Evolutionary conservation across 192 early-diverging fungal species (phyloP), one percentile per base, ranked within the genome.

Genomic region (Podila horticola): DNA sequence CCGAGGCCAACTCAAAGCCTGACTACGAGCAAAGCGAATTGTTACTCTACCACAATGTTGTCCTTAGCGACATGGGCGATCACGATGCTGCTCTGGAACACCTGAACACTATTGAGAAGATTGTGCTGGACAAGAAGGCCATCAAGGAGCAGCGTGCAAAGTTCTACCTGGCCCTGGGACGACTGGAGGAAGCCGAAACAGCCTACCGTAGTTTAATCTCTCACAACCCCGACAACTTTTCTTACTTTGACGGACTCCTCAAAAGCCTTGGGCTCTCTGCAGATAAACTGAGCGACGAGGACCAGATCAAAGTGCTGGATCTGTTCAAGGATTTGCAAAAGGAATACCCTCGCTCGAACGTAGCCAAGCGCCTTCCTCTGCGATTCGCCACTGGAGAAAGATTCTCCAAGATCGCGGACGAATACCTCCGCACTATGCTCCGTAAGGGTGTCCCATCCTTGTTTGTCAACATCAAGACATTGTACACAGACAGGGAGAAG

Each of bases 371-470:
- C 26, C 71, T 94, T 61, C 94, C 95, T 10, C 88, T 99, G 9
- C 86, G 89, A 5, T 94, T 91, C 75, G 91, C 92, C 49, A 83
- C 84, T 24, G 97, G 81, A 29, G 90, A 90, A 17, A 82, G 74
- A 31, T 95, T 95, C 81, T 83, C 73, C 26, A 77, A 65, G 20
- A 82, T 90, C 58, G 88, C 90, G 20, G 93, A 94, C 59, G 79
- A 77, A 34, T 92, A 94, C 66, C 83, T 96, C 26, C 89, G 91
- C 59, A 86, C 79, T 28, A 90, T 90, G 50, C 89, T 99, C 74
- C 89, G 93, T 71, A 97, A 97, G 84, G 96, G 97, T 41, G 95
- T 99, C 22, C 97, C 97, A 8, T 99, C 98, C 5, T 83, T 97
- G 51, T 98, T 99, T 73, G 89, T 90, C 58, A 92, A 89, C 74